phyloP scores from a whole-genome alignment of 1,284 basidiomycete genomes.

The Ustilago lituana region DNA sequence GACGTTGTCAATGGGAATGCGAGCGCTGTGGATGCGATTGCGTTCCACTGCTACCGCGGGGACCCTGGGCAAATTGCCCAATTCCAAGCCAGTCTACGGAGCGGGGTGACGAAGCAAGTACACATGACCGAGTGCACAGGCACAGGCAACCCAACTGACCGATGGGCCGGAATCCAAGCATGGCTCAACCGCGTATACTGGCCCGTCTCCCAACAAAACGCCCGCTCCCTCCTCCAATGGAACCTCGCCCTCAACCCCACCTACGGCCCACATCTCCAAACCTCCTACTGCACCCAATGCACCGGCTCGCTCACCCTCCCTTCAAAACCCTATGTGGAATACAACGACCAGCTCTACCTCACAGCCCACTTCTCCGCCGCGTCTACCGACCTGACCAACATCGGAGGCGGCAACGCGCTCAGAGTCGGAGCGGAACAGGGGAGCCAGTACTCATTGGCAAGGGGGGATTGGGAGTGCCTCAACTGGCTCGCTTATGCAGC shows the following conservation, averaged over 20 bases:
- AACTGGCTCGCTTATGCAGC: slow-evolving; percentile 45
- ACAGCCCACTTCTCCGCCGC: slow-evolving; percentile 46
- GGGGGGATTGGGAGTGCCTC: slow-evolving; percentile 29
- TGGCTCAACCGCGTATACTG: slow-evolving; percentile 51
- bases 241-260: slow-evolving; percentile 49
- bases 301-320: slow-evolving; percentile 42
- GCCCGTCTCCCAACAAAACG: slow-evolving; percentile 34
- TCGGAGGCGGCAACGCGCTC: slow-evolving; percentile 46
- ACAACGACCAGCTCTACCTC: slow-evolving; percentile 46
- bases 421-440: slow-evolving; percentile 18
- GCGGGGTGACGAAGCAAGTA: slow-evolving; percentile 23
- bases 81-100: slow-evolving; percentile 15
- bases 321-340: slow-evolving; percentile 21
- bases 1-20: slow-evolving; percentile 44
- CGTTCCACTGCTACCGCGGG: slow-evolving; percentile 61
- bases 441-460: slow-evolving; percentile 9
- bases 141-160: slow-evolving; percentile 9
- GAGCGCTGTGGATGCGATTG: slow-evolving; percentile 45
- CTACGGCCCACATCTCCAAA: slow-evolving; percentile 40
- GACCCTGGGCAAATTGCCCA: slow-evolving; percentile 28
- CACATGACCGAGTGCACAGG: slow-evolving; percentile 58
- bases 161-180: slow-evolving; percentile 38
- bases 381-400: slow-evolving; percentile 33
- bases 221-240: slow-evolving; percentile 44
- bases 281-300: slow-evolving; percentile 45